These are phyloP conservation scores for Hypoxylon sp. DNA, from an alignment of 2,329 filamentous ascomycete species.

Conservation along the genomic window DNA sequence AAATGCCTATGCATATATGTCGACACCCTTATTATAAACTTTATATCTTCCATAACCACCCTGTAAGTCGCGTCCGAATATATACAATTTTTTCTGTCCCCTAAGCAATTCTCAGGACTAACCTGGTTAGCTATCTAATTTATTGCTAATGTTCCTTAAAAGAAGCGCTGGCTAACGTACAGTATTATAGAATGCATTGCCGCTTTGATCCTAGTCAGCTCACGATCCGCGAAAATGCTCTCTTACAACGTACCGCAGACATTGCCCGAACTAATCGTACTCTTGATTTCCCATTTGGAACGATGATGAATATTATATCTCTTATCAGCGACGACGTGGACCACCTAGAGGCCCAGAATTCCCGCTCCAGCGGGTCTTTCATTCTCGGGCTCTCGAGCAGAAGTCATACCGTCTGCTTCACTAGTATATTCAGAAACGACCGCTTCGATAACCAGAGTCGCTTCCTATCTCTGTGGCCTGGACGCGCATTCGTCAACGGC, in stretches of 20 bases:
- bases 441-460: constrained; percentile 4
- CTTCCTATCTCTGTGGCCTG: constrained; percentile 2
- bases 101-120: too few relatives aligned
- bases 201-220: constrained; percentile 3
- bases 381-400: constrained; percentile 6
- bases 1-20: neutral
- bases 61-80: too few relatives aligned
- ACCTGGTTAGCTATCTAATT: too few relatives aligned
- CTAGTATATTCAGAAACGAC: neutral
- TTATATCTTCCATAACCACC: neutral
- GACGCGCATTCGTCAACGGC: neutral
- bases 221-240: neutral
- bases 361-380: too few relatives aligned
- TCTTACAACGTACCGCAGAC: too few relatives aligned
- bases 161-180: neutral
- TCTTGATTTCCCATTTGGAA: too few relatives aligned
- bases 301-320: neutral
- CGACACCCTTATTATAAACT: neutral
- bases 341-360: too few relatives aligned
- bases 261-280: too few relatives aligned
- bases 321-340: neutral
- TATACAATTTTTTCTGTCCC: too few relatives aligned
- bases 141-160: too few relatives aligned
- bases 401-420: neutral
- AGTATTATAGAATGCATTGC: neutral